Evolutionary conservation across 2,329 filamentous ascomycete species (phyloP).

Genomic region (Trichoderma simmonsii): DNA sequence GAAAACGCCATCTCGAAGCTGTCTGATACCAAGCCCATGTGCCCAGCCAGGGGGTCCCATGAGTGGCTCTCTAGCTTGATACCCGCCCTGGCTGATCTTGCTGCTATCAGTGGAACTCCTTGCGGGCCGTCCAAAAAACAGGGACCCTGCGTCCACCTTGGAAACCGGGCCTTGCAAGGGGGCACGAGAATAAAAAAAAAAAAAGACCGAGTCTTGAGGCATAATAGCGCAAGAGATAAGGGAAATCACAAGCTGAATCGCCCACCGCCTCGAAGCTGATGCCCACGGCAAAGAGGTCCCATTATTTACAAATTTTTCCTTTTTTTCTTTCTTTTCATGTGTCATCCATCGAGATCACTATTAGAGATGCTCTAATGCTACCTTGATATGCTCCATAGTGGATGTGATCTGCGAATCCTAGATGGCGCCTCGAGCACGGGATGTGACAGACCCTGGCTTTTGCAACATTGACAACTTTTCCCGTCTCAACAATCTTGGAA

Average conservation of each 20-base stretch:
- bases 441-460: neutral
- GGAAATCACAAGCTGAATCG: neutral
- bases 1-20: neutral
- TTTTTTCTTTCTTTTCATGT: neutral
- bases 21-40: constrained; percentile 3
- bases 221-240: neutral
- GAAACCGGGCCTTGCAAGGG: neutral
- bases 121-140: constrained; percentile 10
- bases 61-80: neutral
- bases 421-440: constrained; percentile 9
- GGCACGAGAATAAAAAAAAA: neutral
- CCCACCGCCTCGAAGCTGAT: neutral
- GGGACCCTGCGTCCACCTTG: constrained; percentile 4
- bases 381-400: constrained; percentile 8
- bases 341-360: neutral
- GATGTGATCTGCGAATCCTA: constrained; percentile 13
- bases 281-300: neutral
- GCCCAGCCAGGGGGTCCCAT: neutral
- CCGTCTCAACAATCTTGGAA: neutral
- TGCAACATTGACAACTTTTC: neutral
- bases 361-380: neutral
- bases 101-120: constrained; percentile 5
- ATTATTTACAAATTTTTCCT: neutral
- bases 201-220: neutral
- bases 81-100: constrained; percentile 11